Percentiles rank a stretch among this genome's conserved stretches.
phyloP scores from a whole-genome alignment of 371 early-diverging fungal species.

The Nosema muscidifuracis region DNA sequence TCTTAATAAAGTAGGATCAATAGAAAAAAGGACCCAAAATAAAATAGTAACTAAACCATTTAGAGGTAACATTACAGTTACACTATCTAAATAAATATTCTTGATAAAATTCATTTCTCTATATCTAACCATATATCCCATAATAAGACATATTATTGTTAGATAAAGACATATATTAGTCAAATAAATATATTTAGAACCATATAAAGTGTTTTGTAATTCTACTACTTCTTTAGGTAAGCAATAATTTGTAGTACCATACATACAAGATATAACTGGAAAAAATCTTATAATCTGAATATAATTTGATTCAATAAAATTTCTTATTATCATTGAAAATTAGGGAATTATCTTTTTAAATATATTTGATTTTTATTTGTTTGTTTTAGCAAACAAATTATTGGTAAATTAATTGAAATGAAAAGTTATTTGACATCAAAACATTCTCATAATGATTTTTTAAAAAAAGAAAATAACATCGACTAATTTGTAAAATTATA shows the following conservation, averaged over 20 bases:
- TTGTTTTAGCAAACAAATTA: not conserved
- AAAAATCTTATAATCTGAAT: not conserved
- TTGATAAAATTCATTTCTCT: not conserved
- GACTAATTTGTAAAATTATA: not conserved
- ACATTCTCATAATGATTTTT: not conserved
- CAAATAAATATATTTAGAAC: slow-evolving; percentile 21
- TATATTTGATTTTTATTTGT: not conserved
- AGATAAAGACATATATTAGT: slow-evolving; percentile 21
- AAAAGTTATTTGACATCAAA: not conserved
- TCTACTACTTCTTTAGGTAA: slow-evolving; percentile 12
- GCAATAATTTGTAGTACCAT: slow-evolving; percentile 27
- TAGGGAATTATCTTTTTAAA: not conserved
- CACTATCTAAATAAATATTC: slow-evolving; percentile 3
- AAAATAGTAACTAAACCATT: slow-evolving; percentile 23
- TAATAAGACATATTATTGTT: slow-evolving; percentile 20
- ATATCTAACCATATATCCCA: slow-evolving; percentile 14
- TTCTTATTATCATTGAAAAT: not conserved
- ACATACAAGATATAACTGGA: slow-evolving; percentile 17
- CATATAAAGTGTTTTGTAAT: not conserved
- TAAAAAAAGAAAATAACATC: not conserved
- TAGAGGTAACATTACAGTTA: slow-evolving; percentile 16
- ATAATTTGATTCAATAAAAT: not conserved
- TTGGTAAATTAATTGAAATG: not conserved
- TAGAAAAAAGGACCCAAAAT: slow-evolving; percentile 20
- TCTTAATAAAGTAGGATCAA: slow-evolving; percentile 25